Base-by-base conservation (phyloP, 1,139 yeast species). In the Yamadazyma friedrichii region DNA sequence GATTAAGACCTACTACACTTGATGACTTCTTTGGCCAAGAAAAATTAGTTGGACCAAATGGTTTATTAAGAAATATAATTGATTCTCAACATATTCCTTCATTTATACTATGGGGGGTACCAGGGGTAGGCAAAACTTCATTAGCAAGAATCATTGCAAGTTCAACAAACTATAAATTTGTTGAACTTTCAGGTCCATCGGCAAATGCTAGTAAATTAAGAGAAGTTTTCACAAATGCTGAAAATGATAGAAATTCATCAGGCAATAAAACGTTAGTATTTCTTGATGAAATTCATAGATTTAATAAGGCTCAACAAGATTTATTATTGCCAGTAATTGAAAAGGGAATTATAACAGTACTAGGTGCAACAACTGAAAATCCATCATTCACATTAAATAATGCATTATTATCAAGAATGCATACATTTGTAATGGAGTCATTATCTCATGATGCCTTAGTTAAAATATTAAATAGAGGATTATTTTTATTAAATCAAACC, bases 331-430 rank as follows among this genome's bases (percentile, higher is more conserved):
- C 88, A 0, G 83, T 80, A 42, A 80, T 85, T 24, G 95, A 86
- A 55, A 71, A 76, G 44, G 89, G 91, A 0, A 67, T 72, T 6
- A 72, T 83, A 6, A 77, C 83, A 0, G 72, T 85, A 3, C 82
- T 93, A 41, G 98, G 98, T 1, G 98, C 98, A 8, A 94, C 98
- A 0, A 93, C 98, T 1, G 98, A 93, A 59, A 94, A 94, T 56
- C 98, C 98, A 1, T 86, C 96, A 24, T 94, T 93, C 61, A 88
- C 87, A 42, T 62, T 93, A 34, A 89, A 89, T 54, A 86, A 88
- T 53, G 98, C 98, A 0, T 64, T 93, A 38, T 67, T 93, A 27
- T 88, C 97, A 11, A 69, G 99, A 48, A 84, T 95, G 66, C 85
- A 93, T 48, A 88, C 94, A 0, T 88, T 93, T 61, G 84, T 84